These are phyloP conservation scores for Ramaria sp. DNA, from an alignment of 768 basidiomycete species.

Conservation along the genomic window DNA sequence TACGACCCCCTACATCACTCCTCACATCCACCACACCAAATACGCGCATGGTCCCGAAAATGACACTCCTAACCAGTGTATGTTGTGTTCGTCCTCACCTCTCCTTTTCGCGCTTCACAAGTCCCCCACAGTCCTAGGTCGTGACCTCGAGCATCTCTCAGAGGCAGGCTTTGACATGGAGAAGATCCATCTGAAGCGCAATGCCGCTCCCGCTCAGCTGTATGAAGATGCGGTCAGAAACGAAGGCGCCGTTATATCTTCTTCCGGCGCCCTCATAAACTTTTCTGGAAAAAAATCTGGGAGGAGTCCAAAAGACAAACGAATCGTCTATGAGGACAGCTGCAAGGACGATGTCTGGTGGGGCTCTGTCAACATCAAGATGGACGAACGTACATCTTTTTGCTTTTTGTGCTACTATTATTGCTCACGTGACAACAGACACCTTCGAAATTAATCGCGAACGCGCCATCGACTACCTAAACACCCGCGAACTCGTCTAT, in stretches of 20 bases:
- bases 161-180: constrained; percentile 99
- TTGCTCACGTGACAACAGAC: constrained; percentile 34
- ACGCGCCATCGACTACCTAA: constrained; percentile 97
- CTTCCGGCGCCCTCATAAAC: constrained; percentile 95
- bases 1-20: constrained; percentile 78
- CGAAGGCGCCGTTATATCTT: constrained; percentile 96
- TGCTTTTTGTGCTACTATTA: background rate
- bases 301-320: constrained; percentile 96
- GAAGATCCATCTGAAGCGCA: constrained; percentile 90
- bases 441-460: constrained; percentile 99
- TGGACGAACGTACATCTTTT: constrained; percentile 66
- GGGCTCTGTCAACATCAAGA: constrained; percentile 99
- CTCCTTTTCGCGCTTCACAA: constrained; percentile 3
- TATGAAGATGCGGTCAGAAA: constrained; percentile 98
- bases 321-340: constrained; percentile 95
- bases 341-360: constrained; percentile 98
- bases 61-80: constrained; percentile 28
- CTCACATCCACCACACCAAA: constrained; percentile 80
- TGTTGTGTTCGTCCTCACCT: constrained; percentile 32
- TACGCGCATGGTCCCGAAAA: constrained; percentile 68
- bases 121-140: constrained; percentile 64
- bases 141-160: constrained; percentile 94
- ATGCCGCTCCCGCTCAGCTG: constrained; percentile 78
- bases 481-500: constrained; percentile 96
- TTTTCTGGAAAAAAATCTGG: constrained; percentile 99